Percentiles rank a stretch among this genome's conserved stretches.
phyloP scores from a whole-genome alignment of 1,284 basidiomycete genomes.

The Inonotus hispidus region DNA sequence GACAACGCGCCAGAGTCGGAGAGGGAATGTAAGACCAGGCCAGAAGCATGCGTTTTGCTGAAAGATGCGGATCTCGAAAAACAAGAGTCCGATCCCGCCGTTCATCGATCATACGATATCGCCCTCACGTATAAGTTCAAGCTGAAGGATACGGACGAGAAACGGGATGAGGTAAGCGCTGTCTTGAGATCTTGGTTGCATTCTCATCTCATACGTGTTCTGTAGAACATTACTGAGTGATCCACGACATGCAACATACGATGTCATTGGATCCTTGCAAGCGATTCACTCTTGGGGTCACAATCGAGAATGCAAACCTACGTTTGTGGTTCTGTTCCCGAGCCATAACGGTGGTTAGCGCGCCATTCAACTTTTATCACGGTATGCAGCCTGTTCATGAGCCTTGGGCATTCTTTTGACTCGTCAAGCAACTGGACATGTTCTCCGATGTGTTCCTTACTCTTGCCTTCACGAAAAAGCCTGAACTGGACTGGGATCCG shows the following conservation, averaged over 20 bases:
- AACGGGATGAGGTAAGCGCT: neutral
- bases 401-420: neutral
- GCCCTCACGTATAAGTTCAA: neutral
- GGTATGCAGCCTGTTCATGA: neutral
- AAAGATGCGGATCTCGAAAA: neutral
- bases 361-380: constrained; percentile 6
- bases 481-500: constrained; percentile 6
- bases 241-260: constrained; percentile 18
- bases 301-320: constrained; percentile 12
- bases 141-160: neutral
- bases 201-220: neutral
- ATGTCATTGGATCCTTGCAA: constrained; percentile 19
- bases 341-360: neutral
- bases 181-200: neutral
- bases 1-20: neutral
- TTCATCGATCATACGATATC: neutral
- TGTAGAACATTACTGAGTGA: constrained; percentile 15
- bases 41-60: neutral
- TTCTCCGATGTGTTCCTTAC: constrained; percentile 4
- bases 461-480: constrained; percentile 1
- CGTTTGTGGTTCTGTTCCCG: neutral
- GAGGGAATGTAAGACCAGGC: neutral
- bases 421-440: neutral
- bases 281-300: constrained; percentile 19
- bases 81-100: neutral